These are phyloP conservation scores for Fusarium longipes DNA, from an alignment of 2,329 filamentous ascomycete species.

Conservation along the genomic window DNA sequence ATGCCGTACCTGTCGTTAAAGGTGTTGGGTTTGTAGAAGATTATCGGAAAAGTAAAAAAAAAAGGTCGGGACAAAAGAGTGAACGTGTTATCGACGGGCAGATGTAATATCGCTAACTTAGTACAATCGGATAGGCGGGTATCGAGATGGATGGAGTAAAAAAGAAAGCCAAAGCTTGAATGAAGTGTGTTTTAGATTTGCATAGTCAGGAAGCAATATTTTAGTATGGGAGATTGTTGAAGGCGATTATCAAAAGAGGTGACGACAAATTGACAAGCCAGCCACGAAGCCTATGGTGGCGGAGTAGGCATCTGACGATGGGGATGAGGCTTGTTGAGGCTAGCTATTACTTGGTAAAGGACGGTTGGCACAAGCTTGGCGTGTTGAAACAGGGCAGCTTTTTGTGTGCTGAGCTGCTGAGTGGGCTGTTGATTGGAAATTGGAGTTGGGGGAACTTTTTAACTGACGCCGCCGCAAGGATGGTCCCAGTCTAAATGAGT, in stretches of 20 bases:
- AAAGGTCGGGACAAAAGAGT: constrained; percentile 25
- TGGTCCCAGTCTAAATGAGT: constrained; percentile 39
- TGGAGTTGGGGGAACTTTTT: constrained; percentile 29
- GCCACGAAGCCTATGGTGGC: constrained; percentile 46
- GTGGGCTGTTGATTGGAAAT: background rate
- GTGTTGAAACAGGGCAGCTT: constrained; percentile 35
- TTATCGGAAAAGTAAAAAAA: constrained; percentile 21
- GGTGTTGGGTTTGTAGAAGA: constrained; percentile 5
- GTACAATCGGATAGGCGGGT: constrained; percentile 5
- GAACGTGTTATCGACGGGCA: constrained; percentile 32
- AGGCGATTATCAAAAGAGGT: constrained; percentile 38
- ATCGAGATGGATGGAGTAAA: constrained; percentile 1
- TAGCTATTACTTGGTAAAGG: constrained; percentile 18
- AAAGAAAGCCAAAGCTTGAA: background rate
- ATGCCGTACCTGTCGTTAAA: background rate
- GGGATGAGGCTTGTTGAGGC: constrained; percentile 47
- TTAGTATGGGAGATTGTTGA: constrained; percentile 26
- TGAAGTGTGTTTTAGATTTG: constrained; percentile 10
- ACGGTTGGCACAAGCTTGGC: constrained; percentile 34
- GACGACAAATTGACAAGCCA: constrained; percentile 43
- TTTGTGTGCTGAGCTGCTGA: constrained; percentile 27
- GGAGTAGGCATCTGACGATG: constrained; percentile 47
- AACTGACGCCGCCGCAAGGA: constrained; percentile 25
- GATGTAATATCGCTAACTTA: constrained; percentile 17
- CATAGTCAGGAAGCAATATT: constrained; percentile 8